A percentile compares a stretch with the other conserved stretches of the same genome.
Conservation (phyloP, 2,329 filamentous ascomycete genomes). For the Penicillium griseofulvum region DNA sequence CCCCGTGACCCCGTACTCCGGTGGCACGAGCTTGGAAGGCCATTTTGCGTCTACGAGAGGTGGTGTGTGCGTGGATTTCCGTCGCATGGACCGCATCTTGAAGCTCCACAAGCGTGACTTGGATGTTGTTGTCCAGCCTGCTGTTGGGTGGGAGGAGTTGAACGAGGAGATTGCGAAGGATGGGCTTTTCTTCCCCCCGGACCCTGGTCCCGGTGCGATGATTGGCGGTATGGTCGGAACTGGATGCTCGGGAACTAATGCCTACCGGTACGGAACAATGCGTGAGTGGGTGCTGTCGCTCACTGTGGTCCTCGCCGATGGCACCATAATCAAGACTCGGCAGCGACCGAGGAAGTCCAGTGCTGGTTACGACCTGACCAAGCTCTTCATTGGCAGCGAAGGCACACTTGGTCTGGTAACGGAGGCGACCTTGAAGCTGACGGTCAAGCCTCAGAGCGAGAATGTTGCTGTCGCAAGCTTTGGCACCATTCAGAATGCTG, state of each 20-base stretch:
- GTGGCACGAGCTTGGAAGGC: constrained; percentile 85
- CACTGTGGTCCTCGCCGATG: constrained; percentile 86
- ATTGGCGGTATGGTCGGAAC: constrained; percentile 70
- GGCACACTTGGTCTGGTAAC: constrained; percentile 89
- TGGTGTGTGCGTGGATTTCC: constrained; percentile 83
- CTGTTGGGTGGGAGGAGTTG: constrained; percentile 80
- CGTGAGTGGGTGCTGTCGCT: constrained; percentile 86
- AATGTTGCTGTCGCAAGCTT: constrained; percentile 77
- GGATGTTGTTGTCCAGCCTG: constrained; percentile 74
- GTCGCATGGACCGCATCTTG: constrained; percentile 78
- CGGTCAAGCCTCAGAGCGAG: constrained; percentile 73
- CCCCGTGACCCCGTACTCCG: constrained; percentile 82
- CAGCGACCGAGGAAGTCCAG: constrained; percentile 86
- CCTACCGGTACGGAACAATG: constrained; percentile 92
- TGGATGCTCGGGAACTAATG: constrained; percentile 70
- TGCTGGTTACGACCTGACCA: constrained; percentile 87
- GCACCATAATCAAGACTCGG: constrained; percentile 83
- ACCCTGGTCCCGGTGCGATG: constrained; percentile 86
- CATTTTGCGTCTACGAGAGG: constrained; percentile 80
- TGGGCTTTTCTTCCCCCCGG: constrained; percentile 86
- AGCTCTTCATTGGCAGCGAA: constrained; percentile 85
- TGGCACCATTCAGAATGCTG: constrained; percentile 64
- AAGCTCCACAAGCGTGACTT: constrained; percentile 73
- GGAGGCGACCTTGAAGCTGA: constrained; percentile 84
- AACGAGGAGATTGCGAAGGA: constrained; percentile 73